Evolutionary conservation across 768 basidiomycete genomes (phyloP).

Genomic region (Chlorophyllum brunneum): DNA sequence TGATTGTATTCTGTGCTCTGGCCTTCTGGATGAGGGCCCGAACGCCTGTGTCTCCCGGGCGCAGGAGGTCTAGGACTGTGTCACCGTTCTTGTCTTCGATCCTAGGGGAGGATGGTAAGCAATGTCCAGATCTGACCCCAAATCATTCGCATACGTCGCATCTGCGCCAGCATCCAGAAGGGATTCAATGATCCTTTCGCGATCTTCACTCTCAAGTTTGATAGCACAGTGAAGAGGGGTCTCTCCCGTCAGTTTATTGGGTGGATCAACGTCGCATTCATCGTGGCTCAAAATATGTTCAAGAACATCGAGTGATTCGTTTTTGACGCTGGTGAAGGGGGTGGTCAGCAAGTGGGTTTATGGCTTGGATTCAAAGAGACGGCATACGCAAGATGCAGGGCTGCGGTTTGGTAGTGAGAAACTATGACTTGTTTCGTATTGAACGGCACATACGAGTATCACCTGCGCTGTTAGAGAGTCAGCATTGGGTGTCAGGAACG

Average conservation of each 20-base stretch:
- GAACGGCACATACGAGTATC: constrained; percentile 62
- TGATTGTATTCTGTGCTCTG: constrained; percentile 47
- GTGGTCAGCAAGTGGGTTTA: constrained; percentile 20
- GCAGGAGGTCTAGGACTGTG: constrained; percentile 51
- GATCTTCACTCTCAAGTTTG: constrained; percentile 45
- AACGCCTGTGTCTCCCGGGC: constrained; percentile 47
- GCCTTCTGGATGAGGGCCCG: constrained; percentile 48
- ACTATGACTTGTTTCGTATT: background rate
- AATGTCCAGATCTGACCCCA: background rate
- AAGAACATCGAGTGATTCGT: constrained; percentile 59
- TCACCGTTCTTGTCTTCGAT: constrained; percentile 71
- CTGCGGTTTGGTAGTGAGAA: constrained; percentile 11
- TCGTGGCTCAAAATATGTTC: constrained; percentile 73
- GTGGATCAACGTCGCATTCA: constrained; percentile 77
- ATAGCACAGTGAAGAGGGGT: constrained; percentile 82
- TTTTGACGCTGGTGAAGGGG: constrained; percentile 38
- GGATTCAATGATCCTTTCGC: constrained; percentile 53
- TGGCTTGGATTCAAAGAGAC: background rate
- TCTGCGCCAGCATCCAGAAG: constrained; percentile 81
- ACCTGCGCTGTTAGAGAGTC: constrained; percentile 44
- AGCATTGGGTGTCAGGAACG: background rate
- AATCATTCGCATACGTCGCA: constrained; percentile 41
- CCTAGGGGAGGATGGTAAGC: constrained; percentile 32
- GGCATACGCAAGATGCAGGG: constrained; percentile 19
- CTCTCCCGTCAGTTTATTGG: constrained; percentile 62